Percentiles rank a stretch among this genome's conserved stretches.
Evolutionary conservation across 768 basidiomycete genomes (phyloP).

Genomic region (Tricholoma hemisulphureum): DNA sequence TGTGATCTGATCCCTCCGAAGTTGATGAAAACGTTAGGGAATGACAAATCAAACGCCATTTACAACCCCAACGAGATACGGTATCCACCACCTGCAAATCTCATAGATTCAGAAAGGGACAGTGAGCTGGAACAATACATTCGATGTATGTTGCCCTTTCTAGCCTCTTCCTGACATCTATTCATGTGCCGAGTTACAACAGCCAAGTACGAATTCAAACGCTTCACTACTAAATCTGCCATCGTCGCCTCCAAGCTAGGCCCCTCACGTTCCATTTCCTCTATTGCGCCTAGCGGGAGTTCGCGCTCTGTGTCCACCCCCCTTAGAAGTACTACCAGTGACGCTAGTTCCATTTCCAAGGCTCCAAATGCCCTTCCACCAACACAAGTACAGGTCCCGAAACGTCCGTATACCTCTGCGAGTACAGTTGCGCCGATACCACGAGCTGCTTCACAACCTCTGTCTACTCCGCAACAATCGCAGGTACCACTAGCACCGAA

Average conservation of each 20-base stretch:
- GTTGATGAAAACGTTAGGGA: conserved; percentile 81
- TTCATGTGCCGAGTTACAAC: conserved; percentile 8
- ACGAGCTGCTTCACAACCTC: conserved; percentile 22
- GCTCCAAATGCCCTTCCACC: conserved; percentile 11
- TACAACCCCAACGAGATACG: conserved; percentile 84
- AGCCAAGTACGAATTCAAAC: conserved; percentile 82
- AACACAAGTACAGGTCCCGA: conserved; percentile 3
- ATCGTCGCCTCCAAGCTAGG: conserved; percentile 47
- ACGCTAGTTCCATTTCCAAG: conserved; percentile 15
- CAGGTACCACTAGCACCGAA: conserved; percentile 20
- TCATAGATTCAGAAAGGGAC: conserved; percentile 78
- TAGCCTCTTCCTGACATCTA: background rate
- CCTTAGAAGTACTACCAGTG: conserved; percentile 25
- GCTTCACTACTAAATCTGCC: conserved; percentile 54
- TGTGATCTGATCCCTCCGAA: conserved; percentile 28
- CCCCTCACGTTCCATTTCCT: conserved; percentile 40
- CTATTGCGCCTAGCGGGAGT: conserved; percentile 17
- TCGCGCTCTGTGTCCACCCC: conserved; percentile 19
- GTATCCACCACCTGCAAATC: conserved; percentile 79
- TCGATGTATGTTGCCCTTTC: conserved; percentile 53
- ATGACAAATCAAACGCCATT: conserved; percentile 71
- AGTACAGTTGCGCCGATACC: conserved; percentile 13
- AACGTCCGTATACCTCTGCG: conserved; percentile 18
- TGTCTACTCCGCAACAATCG: conserved; percentile 19
- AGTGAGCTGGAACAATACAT: conserved; percentile 92